Evolutionary conservation across 2,329 filamentous ascomycete genomes (phyloP), one percentile per base, ranked within the genome.

Genomic region (Knufia fluminis): DNA sequence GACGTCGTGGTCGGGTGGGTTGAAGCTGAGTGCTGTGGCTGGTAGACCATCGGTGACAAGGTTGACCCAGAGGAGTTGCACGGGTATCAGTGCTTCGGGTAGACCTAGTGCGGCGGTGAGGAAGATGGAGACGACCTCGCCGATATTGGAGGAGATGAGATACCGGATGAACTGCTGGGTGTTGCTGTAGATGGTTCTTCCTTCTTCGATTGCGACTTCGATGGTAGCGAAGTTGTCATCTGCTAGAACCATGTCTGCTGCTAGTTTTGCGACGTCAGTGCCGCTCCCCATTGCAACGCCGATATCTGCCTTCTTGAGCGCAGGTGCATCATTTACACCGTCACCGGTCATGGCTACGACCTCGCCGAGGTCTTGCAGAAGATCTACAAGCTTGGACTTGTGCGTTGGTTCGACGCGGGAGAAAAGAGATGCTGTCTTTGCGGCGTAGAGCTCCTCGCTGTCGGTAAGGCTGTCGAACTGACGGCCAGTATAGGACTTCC

Each of bases 221-320:
- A 98, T 98, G 2, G 92, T 98, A 54, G 92, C 92, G 68, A 98
- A 98, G 75, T 98, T 98, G 71, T 96, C 89, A 70, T 98, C 94
- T 22, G 90, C 87, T 46, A 98, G 83, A 46, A 98, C 91, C 92
- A 98, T 98, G 66, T 98, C 92, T 51, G 94, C 88, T 24, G 92
- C 92, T 57, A 98, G 75, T 72, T 94, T 96, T 52, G 92, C 87
- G 24, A 98, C 92, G 66, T 98, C 92, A 22, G 92, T 98, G 64
- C 92, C 92, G 50, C 88, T 92, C 46, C 92, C 94, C 92, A 98
- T 98, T 51, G 92, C 94, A 54, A 98, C 89, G 71, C 92, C 92
- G 70, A 98, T 98, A 64, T 98, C 92, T 32, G 92, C 87, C 74
- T 96, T 97, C 78, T 98, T 98, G 62, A 98, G 76, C 14, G 92